phyloP scores from a whole-genome alignment of 2,329 filamentous ascomycete species.

The Stagonosporopsis chrysanthemi region DNA sequence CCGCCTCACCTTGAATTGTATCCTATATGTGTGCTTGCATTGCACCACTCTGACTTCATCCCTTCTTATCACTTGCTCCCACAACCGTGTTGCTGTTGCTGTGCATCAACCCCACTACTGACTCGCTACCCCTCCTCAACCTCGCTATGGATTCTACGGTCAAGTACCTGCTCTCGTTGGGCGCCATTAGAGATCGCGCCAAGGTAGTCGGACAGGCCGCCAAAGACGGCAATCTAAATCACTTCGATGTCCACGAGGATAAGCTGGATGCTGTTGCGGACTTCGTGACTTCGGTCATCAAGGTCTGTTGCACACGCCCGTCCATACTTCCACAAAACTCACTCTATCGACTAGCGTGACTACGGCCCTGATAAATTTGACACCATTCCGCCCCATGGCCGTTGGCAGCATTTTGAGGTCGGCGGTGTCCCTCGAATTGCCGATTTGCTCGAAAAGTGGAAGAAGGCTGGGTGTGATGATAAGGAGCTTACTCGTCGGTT shows the following conservation, averaged over 20 bases:
- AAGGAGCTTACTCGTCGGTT: slow-evolving; percentile 76
- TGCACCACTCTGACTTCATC: neutral
- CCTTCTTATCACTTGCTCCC: neutral
- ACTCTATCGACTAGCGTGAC: slow-evolving; percentile 62
- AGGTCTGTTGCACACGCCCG: slow-evolving; percentile 62
- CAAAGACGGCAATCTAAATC: slow-evolving; percentile 63
- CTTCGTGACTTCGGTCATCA: slow-evolving; percentile 88
- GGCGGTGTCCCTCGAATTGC: slow-evolving; percentile 75
- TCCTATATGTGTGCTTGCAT: neutral
- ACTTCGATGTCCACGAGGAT: slow-evolving; percentile 84
- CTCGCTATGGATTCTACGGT: slow-evolving; percentile 32
- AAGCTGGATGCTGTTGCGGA: slow-evolving; percentile 81
- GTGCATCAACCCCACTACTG: slow-evolving; percentile 12
- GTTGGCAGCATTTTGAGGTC: slow-evolving; percentile 81
- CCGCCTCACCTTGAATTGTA: neutral
- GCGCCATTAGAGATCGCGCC: slow-evolving; percentile 39
- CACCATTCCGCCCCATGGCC: slow-evolving; percentile 71
- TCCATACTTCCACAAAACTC: slow-evolving; percentile 1
- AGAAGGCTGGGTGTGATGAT: slow-evolving; percentile 60
- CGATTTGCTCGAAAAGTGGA: slow-evolving; percentile 72
- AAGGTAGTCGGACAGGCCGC: slow-evolving; percentile 37
- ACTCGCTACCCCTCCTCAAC: slow-evolving; percentile 13
- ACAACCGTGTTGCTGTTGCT: neutral
- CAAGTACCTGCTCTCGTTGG: slow-evolving; percentile 37
- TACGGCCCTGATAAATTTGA: slow-evolving; percentile 65